Evolutionary conservation across 2,329 filamentous ascomycete species (phyloP).

Genomic region (Colletotrichum phormii): DNA sequence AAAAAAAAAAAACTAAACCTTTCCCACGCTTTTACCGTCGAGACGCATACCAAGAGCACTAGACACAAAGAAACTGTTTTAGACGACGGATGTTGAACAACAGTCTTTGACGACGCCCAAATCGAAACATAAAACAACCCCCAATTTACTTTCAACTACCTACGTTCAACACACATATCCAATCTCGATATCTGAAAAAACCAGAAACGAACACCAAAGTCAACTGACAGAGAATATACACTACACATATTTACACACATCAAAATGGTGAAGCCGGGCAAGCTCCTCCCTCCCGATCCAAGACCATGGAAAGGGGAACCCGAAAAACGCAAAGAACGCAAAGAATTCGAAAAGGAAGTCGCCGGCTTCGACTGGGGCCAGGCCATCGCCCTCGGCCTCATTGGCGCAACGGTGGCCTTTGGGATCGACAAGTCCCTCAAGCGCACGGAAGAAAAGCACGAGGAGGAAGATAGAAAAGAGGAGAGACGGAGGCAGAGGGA

Average conservation of each 20-base stretch:
- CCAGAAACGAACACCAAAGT: neutral
- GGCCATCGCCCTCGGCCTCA: slow-evolving; percentile 51
- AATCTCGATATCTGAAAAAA: neutral
- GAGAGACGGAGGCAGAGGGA: slow-evolving; percentile 26
- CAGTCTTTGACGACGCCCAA: neutral
- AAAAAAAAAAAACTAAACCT: neutral
- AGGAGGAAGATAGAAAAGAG: slow-evolving; percentile 31
- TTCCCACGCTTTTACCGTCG: neutral
- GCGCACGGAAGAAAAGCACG: slow-evolving; percentile 34
- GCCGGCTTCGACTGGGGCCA: slow-evolving; percentile 55
- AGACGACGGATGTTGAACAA: neutral
- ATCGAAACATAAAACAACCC: neutral
- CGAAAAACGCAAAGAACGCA: slow-evolving; percentile 49
- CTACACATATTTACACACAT: no score
- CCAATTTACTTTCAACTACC: neutral
- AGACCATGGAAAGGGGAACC: slow-evolving; percentile 53
- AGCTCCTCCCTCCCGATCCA: slow-evolving; percentile 42
- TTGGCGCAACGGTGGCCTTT: slow-evolving; percentile 50
- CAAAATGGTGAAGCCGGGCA: slow-evolving; percentile 32
- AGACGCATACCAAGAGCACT: neutral
- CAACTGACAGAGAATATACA: neutral
- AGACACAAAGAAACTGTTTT: neutral
- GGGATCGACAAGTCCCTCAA: slow-evolving; percentile 54
- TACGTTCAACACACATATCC: neutral
- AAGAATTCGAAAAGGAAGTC: slow-evolving; percentile 53